Percentiles rank a stretch among this genome's conserved stretches.
phyloP scores from a whole-genome alignment of 768 basidiomycete genomes.

The Macrolepiota albuminosa region DNA sequence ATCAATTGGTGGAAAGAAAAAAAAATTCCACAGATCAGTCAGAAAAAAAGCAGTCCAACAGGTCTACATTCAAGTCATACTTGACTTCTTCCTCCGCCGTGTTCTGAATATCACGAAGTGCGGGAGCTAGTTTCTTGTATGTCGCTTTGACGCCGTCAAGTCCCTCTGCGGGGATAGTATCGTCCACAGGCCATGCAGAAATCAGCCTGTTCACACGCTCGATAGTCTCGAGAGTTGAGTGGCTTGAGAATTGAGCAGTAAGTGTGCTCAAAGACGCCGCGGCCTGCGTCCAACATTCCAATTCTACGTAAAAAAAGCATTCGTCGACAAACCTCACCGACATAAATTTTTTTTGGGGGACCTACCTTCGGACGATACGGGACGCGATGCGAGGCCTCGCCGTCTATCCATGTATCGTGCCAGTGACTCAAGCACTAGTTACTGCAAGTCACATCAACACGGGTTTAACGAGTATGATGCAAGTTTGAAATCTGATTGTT shows the following conservation, averaged over 20 bases:
- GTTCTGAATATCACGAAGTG: conserved; percentile 57
- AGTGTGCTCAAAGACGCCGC: conserved; percentile 52
- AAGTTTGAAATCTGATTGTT: conserved; percentile 14
- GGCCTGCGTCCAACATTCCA: conserved; percentile 74
- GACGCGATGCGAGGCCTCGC: conserved; percentile 54
- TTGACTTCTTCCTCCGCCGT: conserved; percentile 58
- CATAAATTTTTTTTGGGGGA: conserved; percentile 10
- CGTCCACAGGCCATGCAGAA: conserved; percentile 67
- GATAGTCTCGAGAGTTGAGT: conserved; percentile 51
- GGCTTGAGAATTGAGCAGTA: conserved; percentile 47
- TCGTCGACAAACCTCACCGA: background rate
- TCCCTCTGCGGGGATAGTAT: conserved; percentile 62
- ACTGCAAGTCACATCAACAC: conserved; percentile 14
- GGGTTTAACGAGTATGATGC: conserved; percentile 14
- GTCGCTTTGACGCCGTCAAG: conserved; percentile 57
- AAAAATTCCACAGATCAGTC: background rate
- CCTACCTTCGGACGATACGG: conserved; percentile 75
- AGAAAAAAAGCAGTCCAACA: background rate
- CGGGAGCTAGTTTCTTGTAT: conserved; percentile 57
- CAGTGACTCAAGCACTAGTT: conserved; percentile 6
- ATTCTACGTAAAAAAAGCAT: conserved; percentile 45
- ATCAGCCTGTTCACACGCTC: conserved; percentile 72
- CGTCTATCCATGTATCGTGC: conserved; percentile 56
- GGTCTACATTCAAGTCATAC: conserved; percentile 33
- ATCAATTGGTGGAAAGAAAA: conserved; percentile 1